Base-by-base conservation (phyloP, 441 rosid genomes). In the Erodium texanum region DNA sequence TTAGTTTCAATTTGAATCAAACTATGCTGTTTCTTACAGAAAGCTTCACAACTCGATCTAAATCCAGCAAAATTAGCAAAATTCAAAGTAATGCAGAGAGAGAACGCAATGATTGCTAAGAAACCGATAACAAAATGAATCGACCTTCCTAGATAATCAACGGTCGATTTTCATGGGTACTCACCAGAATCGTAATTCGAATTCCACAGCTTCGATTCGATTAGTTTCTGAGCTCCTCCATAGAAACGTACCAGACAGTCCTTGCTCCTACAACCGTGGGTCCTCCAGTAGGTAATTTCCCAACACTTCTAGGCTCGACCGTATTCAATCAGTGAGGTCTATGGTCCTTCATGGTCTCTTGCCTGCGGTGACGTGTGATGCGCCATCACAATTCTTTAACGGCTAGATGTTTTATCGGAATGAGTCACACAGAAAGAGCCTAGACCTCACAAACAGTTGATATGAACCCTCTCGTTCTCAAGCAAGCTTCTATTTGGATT, bases 181-280 rank as follows among this genome's bases (percentile, higher is more conserved):
- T 54, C 23, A 54, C 62, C 62, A 7, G 62, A 8, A 54, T 54
- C 23, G 62, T 18, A 54, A 54, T 54, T 54, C 62, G 62, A 54
- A 54, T 54, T 18, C 62, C 16, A 54, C 22, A 10, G 62, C 62
- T 54, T 54, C 62, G 62, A 54, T 54, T 54, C 62, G 62, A 54
- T 54, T 7, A 54, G 62, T 10, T 54, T 19, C 62, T 24, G 16
- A 19, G 24, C 24, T 18, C 62, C 23, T 54, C 62, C 62, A 54
- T 54, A 1, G 24, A 7, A 19, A 54, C 16, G 62, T 9, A 54
- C 62, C 62, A 54, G 62, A 54, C 62, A 54, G 62, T 54, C 23
- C 62, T 54, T 29, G 1, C 34, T 29, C 24, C 24, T 50, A 9
- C 48, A n/a, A 18, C 62, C 62, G 11, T 12, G 62, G 62, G 11